phyloP scores from a whole-genome alignment of 495 filamentous ascomycete species.

The Terfezia claveryi region DNA sequence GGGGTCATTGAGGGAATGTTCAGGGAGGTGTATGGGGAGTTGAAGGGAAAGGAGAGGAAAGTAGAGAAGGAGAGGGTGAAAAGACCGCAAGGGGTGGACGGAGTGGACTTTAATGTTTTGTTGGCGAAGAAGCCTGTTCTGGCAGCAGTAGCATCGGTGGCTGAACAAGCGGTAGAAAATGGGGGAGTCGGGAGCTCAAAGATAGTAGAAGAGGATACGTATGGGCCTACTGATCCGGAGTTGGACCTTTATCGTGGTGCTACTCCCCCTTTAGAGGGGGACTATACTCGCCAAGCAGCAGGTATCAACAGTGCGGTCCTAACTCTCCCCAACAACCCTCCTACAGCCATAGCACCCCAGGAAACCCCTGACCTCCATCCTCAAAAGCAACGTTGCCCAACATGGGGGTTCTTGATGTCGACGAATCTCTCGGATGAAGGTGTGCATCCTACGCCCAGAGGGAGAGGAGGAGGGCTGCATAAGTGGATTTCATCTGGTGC shows the following conservation, averaged over 20 bases:
- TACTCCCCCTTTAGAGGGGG: neutral
- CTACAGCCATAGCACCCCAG: neutral
- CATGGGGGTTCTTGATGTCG: slow-evolving; percentile 23
- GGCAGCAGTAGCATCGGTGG: neutral
- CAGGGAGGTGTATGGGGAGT: slow-evolving; percentile 28
- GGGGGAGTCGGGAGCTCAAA: neutral
- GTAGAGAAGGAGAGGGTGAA: neutral
- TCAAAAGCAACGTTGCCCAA: slow-evolving; percentile 5
- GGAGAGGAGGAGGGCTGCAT: no score
- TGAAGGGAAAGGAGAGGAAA: slow-evolving; percentile 1
- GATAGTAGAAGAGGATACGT: neutral
- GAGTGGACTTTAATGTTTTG: neutral
- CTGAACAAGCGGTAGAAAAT: neutral
- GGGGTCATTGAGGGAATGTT: slow-evolving; percentile 34
- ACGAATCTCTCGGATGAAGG: slow-evolving; percentile 14
- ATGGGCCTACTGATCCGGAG: neutral
- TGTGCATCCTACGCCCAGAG: no score
- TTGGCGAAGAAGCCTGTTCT: neutral
- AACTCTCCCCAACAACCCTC: neutral
- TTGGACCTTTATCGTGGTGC: neutral
- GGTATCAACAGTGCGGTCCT: no score
- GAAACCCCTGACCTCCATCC: neutral
- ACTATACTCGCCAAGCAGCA: no score
- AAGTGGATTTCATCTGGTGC: no score
- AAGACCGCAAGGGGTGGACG: neutral